Percentiles rank a stretch among this genome's conserved stretches.
phyloP scores from a whole-genome alignment of 495 filamentous ascomycete genomes.

The Xylaria sp. region DNA sequence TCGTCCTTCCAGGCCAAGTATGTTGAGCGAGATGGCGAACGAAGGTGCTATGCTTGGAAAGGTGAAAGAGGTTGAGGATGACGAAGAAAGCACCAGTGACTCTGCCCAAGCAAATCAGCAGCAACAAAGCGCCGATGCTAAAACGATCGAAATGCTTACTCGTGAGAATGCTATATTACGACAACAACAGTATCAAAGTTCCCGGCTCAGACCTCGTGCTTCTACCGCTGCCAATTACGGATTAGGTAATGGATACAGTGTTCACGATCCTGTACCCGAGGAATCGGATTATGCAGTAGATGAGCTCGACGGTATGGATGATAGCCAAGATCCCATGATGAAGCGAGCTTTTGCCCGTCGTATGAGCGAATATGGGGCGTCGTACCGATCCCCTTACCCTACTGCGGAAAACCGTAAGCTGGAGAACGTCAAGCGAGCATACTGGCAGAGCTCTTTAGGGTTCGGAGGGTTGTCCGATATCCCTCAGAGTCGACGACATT shows the following conservation, averaged over 20 bases:
- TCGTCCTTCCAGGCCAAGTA: constrained; percentile 83
- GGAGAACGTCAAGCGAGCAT: constrained; percentile 78
- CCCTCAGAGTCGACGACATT: constrained; percentile 90
- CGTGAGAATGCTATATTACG: constrained; percentile 76
- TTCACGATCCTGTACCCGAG: constrained; percentile 70
- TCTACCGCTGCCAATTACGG: constrained; percentile 60
- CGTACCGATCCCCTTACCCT: constrained; percentile 61
- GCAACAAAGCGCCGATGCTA: constrained; percentile 64
- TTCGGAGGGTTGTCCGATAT: constrained; percentile 75
- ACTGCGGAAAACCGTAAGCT: constrained; percentile 74
- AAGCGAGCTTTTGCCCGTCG: constrained; percentile 62
- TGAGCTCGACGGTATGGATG: constrained; percentile 70
- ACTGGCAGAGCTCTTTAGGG: constrained; percentile 88
- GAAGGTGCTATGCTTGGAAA: constrained; percentile 75
- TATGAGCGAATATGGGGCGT: constrained; percentile 70
- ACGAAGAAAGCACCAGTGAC: constrained; percentile 70
- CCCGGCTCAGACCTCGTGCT: constrained; percentile 68
- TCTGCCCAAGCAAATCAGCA: constrained; percentile 58
- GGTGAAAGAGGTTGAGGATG: constrained; percentile 82
- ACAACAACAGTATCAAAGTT: constrained; percentile 67
- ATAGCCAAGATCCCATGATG: constrained; percentile 58
- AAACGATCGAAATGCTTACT: constrained; percentile 75
- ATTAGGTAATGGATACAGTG: constrained; percentile 63
- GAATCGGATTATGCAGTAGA: constrained; percentile 75
- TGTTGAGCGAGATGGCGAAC: constrained; percentile 79